These are phyloP conservation scores for Fonsecaea monophora DNA, from an alignment of 2,329 filamentous ascomycete species.

Conservation along the genomic window DNA sequence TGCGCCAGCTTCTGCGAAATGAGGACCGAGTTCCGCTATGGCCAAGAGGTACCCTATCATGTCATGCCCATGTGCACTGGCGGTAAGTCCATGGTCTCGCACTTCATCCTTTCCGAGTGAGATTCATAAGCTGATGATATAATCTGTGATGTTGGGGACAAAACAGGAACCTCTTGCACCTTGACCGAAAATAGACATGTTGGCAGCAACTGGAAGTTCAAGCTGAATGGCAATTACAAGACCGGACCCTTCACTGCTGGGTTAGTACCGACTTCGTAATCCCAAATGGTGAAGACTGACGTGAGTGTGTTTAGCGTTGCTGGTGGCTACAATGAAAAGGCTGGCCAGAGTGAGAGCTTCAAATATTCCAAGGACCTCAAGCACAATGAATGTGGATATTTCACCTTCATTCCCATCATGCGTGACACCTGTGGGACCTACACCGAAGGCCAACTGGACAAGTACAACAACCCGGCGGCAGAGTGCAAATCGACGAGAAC, in stretches of 20 bases:
- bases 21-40: constrained; percentile 18
- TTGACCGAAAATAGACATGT: constrained; percentile 6
- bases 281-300: not conserved
- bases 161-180: constrained; percentile 15
- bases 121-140: not conserved
- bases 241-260: not conserved
- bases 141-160: not conserved
- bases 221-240: constrained; percentile 18
- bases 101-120: not conserved
- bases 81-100: not conserved
- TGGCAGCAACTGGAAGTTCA: constrained; percentile 8
- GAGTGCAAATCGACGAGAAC: not conserved
- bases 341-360: constrained; percentile 18
- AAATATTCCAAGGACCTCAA: constrained; percentile 18
- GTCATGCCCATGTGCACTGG: not conserved
- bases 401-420: constrained; percentile 22
- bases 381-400: constrained; percentile 24
- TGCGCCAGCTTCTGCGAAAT: constrained; percentile 25
- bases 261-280: not conserved
- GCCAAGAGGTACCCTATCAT: constrained; percentile 15
- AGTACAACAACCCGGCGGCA: no score
- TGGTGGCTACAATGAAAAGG: constrained; percentile 17
- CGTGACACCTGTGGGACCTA: constrained; percentile 19
- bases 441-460: constrained; percentile 6
- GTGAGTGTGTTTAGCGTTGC: constrained; percentile 10